Percentiles rank a stretch among this genome's conserved stretches.
Evolutionary conservation across 2,329 filamentous ascomycete genomes (phyloP).

Genomic region (Hymenoscyphus infarciens): DNA sequence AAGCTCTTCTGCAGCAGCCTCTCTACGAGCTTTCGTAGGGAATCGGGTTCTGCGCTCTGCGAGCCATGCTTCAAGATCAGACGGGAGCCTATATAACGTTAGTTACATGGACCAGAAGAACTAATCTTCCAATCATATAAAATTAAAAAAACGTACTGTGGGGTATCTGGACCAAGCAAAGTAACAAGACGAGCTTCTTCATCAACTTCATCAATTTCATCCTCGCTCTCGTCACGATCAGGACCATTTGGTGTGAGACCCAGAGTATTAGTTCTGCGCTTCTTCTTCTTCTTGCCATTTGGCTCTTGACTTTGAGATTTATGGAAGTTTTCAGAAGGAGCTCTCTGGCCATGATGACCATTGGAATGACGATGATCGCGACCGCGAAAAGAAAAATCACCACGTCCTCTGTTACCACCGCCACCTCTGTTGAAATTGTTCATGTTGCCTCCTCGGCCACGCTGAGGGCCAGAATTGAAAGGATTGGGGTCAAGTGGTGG

Average conservation of each 20-base stretch:
- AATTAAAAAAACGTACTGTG: slow-evolving; percentile 35
- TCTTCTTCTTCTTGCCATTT: slow-evolving; percentile 58
- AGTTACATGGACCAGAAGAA: slow-evolving; percentile 35
- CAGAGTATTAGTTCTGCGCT: slow-evolving; percentile 64
- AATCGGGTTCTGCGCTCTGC: slow-evolving; percentile 75
- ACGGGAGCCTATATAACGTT: slow-evolving; percentile 40
- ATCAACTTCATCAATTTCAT: slow-evolving; percentile 62
- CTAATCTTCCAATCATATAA: slow-evolving; percentile 25
- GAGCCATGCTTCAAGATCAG: slow-evolving; percentile 76
- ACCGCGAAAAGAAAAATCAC: slow-evolving; percentile 40
- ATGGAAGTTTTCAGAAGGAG: slow-evolving; percentile 37
- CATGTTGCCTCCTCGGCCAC: slow-evolving; percentile 41
- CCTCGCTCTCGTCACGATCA: slow-evolving; percentile 56
- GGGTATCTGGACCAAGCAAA: slow-evolving; percentile 36
- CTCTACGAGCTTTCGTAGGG: slow-evolving; percentile 70
- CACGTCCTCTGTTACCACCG: slow-evolving; percentile 35
- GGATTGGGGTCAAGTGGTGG: slow-evolving; percentile 35
- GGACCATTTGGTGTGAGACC: slow-evolving; percentile 58
- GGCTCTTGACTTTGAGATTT: slow-evolving; percentile 47
- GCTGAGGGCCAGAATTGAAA: slow-evolving; percentile 38
- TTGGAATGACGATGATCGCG: slow-evolving; percentile 34
- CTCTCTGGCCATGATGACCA: slow-evolving; percentile 28
- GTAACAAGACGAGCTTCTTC: slow-evolving; percentile 47
- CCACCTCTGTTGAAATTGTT: slow-evolving; percentile 29
- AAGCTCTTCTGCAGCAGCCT: slow-evolving; percentile 56